Base-by-base conservation (phyloP, 257 asterid genomes). In the Eucommia ulmoides region DNA sequence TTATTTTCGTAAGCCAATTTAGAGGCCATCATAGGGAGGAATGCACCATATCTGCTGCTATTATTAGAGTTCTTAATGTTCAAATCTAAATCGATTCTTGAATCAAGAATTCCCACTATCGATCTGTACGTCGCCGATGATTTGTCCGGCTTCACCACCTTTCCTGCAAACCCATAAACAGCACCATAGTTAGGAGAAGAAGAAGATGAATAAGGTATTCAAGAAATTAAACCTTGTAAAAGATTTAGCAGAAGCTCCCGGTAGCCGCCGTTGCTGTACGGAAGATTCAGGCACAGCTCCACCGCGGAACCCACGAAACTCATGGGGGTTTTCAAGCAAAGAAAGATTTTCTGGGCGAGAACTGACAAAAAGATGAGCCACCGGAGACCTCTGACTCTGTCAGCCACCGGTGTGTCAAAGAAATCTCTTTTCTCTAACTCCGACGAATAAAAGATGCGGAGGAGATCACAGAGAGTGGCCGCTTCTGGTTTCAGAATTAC, bases 391-490 rank as follows among this genome's bases (percentile, higher is more conserved):
- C 24, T 19, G 25, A 52, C 23, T 35, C 16, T 51, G 23, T 33
- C 64, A 19, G 33, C 68, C 2, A 22, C 55, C 19, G 67, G 33
- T 6, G 59, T 22, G 24, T 72, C 60, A 23, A 58, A 51, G 38
- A 78, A 79, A 0, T 58, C 68, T 33, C 64, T 52, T 11, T 49
- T 68, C 18, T 58, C 74, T 11, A 84, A 51, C 12, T 66, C 57
- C 1, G 56, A 56, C 3, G 80, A 76, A 29, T 50, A 73, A 12
- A 81, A 42, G 14, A 78, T 62, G 20, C 82, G 51, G 3, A 72
- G 1, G 17, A 77, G 74, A 52, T 81, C 89, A 0, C 46, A 45
- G 35, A 41, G 46, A 41, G 71, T 63, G 6, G 86, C 89, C 29
- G 60, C 62, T 54, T 68, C 66, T 15, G 79, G n/a, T n/a, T n/a